Conservation (phyloP, 306 rosid species). For the Medicago arabica region DNA sequence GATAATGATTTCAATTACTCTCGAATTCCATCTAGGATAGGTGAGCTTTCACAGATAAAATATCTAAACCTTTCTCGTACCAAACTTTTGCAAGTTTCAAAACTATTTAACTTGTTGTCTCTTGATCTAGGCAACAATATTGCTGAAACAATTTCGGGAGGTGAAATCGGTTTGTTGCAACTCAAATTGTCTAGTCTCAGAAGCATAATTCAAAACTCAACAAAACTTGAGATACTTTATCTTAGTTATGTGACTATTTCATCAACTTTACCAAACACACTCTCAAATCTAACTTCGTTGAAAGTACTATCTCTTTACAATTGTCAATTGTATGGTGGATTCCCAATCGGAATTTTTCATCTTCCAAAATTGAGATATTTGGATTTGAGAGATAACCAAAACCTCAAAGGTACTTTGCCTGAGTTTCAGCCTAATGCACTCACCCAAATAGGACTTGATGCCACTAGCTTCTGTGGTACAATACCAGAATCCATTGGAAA, state of each 20-base stretch:
- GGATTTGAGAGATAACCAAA: background rate
- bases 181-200: background rate
- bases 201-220: background rate
- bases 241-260: background rate
- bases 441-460: background rate
- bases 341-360: background rate
- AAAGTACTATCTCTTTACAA: background rate
- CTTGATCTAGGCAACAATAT: background rate
- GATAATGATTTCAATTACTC: background rate
- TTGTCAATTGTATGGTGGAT: background rate
- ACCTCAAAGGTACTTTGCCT: background rate
- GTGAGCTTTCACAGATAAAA: background rate
- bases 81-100: background rate
- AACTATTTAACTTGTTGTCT: background rate
- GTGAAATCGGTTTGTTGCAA: background rate
- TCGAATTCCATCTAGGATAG: background rate
- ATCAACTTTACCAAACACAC: background rate
- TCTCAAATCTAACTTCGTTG: background rate
- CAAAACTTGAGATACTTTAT: background rate
- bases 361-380: background rate
- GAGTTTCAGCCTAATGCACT: background rate
- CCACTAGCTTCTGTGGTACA: background rate
- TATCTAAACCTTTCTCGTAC: background rate
- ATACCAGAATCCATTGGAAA: background rate
- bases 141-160: background rate